phyloP scores from a whole-genome alignment of 2,329 filamentous ascomycete genomes.

The Alternaria dauci region DNA sequence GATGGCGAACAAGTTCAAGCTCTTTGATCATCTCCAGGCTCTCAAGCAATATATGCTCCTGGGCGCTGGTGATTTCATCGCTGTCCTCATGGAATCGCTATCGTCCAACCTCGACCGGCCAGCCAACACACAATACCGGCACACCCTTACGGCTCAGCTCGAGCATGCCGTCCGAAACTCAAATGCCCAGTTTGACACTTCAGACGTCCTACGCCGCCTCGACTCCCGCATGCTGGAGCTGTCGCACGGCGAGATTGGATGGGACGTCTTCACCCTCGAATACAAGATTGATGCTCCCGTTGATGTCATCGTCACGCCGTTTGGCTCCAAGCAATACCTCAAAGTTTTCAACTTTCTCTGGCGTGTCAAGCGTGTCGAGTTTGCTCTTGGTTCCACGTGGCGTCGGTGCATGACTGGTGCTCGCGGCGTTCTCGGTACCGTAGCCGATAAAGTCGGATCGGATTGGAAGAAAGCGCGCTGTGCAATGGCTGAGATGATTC shows the following conservation, averaged over 20 bases:
- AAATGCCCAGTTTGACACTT: slow-evolving; percentile 93
- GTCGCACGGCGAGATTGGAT: slow-evolving; percentile 95
- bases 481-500: slow-evolving; percentile 95
- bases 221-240: slow-evolving; percentile 99
- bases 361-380: slow-evolving; percentile 97
- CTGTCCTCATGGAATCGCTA: slow-evolving; percentile 94
- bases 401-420: slow-evolving; percentile 94
- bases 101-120: slow-evolving; percentile 92
- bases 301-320: slow-evolving; percentile 95
- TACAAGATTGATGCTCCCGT: slow-evolving; percentile 98
- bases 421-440: slow-evolving; percentile 83
- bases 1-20: slow-evolving; percentile 93
- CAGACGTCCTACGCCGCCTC: slow-evolving; percentile 87
- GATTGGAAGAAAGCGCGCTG: slow-evolving; percentile 93
- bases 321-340: slow-evolving; percentile 93
- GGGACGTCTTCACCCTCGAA: slow-evolving; percentile 98
- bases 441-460: slow-evolving; percentile 74
- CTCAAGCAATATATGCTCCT: slow-evolving; percentile 95
- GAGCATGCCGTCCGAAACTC: slow-evolving; percentile 97
- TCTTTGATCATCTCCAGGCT: slow-evolving; percentile 90
- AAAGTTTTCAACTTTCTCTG: slow-evolving; percentile 99
- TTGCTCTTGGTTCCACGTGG: slow-evolving; percentile 90
- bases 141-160: slow-evolving; percentile 95
- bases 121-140: slow-evolving; percentile 94
- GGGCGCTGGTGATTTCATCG: slow-evolving; percentile 96